Evolutionary conservation across 768 basidiomycete genomes (phyloP).

Genomic region (Solioccasus polychromus): DNA sequence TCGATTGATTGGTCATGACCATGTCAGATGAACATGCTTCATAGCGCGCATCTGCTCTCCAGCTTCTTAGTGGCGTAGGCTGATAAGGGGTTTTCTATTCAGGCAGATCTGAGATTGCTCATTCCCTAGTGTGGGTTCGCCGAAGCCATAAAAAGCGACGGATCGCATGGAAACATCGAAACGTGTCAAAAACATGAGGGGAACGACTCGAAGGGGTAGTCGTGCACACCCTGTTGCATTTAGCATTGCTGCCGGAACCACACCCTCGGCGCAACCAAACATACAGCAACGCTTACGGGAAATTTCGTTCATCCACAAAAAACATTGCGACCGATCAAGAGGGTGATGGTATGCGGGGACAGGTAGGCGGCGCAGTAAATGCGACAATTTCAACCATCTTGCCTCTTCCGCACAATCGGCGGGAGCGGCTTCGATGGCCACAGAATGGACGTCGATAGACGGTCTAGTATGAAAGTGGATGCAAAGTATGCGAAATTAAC

Average conservation of each 20-base stretch:
- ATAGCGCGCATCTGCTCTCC: conserved; percentile 1
- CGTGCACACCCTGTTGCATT: conserved; percentile 14
- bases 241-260: conserved; percentile 7
- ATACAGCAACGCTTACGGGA: conserved; percentile 9
- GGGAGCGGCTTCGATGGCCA: conserved; percentile 16
- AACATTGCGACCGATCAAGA: conserved; percentile 25
- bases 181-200: conserved; percentile 29
- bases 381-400: conserved; percentile 17
- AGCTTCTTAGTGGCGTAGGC: conserved; percentile 1
- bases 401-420: conserved; percentile 20
- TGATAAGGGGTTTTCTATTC: conserved; percentile 25
- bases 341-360: conserved; percentile 22
- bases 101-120: conserved; percentile 25
- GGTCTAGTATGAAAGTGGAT: conserved; percentile 4
- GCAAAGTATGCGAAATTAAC: conserved; percentile 11
- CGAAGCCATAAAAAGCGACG: conserved; percentile 13
- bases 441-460: conserved; percentile 15
- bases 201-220: conserved; percentile 11
- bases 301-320: conserved; percentile 8
- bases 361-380: conserved; percentile 26
- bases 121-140: conserved; percentile 22
- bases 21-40: conserved; percentile 21
- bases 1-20: conserved; percentile 19
- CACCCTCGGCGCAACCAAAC: too few relatives aligned
- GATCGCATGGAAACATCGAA: conserved; percentile 16